Evolutionary conservation across 805 yeast species (phyloP).

Genomic region (Wickerhamiella sergipiensis): DNA sequence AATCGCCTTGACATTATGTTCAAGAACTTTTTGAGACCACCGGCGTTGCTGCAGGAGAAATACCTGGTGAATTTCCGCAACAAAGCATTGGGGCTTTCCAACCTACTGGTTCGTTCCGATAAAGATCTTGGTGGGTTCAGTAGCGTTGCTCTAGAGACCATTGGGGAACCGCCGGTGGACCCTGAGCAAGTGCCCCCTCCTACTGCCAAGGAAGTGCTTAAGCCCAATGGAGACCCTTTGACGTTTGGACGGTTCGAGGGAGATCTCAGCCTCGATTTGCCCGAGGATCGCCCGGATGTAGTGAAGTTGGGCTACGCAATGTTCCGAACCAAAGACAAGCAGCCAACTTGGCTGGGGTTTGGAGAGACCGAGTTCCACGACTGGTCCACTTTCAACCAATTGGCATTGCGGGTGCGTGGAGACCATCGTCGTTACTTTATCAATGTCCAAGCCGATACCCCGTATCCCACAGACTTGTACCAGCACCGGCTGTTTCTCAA

Average conservation of each 20-base stretch:
- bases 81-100: slow-evolving; percentile 32
- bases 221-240: not conserved
- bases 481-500: slow-evolving; percentile 68
- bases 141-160: slow-evolving; percentile 38
- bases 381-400: slow-evolving; percentile 47
- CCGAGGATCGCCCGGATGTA: slow-evolving; percentile 49
- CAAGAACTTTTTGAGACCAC: slow-evolving; percentile 6
- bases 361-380: slow-evolving; percentile 45
- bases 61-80: slow-evolving; percentile 46
- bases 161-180: slow-evolving; percentile 11
- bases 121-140: slow-evolving; percentile 70
- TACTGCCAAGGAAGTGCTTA: not conserved
- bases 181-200: not conserved
- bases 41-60: slow-evolving; percentile 19
- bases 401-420: slow-evolving; percentile 59
- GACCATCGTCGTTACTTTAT: slow-evolving; percentile 63
- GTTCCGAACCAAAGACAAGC: slow-evolving; percentile 65
- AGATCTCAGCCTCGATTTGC: slow-evolving; percentile 50
- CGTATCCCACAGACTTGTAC: slow-evolving; percentile 62
- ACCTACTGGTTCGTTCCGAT: slow-evolving; percentile 52
- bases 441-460: slow-evolving; percentile 69
- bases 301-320: slow-evolving; percentile 60
- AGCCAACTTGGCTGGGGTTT: slow-evolving; percentile 29
- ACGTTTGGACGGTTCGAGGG: slow-evolving; percentile 56
- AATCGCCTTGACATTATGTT: slow-evolving; percentile 2